These are phyloP conservation scores for Sclerotinia nivalis DNA, from an alignment of 2,329 filamentous ascomycete genomes.

Conservation along the genomic window DNA sequence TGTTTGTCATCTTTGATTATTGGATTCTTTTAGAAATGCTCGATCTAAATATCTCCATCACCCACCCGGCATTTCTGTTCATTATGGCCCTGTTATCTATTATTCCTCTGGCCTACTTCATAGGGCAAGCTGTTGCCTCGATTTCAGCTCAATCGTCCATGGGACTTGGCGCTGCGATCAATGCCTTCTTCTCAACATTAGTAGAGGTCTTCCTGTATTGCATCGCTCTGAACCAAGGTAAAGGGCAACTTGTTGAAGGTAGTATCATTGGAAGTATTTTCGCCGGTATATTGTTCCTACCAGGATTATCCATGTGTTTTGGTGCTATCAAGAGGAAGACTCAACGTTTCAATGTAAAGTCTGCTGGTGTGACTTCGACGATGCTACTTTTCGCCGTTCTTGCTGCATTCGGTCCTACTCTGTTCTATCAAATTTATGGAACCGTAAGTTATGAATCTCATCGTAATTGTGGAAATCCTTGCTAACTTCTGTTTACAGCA, in stretches of 20 bases:
- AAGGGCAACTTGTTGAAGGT: conserved; percentile 89
- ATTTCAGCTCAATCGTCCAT: conserved; percentile 99
- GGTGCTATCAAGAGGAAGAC: conserved; percentile 97
- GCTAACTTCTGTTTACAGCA: conserved; percentile 58
- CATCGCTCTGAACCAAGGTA: conserved; percentile 87
- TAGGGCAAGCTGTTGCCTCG: conserved; percentile 95
- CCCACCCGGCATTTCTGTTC: conserved; percentile 84
- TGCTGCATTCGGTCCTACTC: conserved; percentile 88
- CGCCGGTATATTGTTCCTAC: conserved; percentile 90
- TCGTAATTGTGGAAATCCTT: conserved; percentile 10
- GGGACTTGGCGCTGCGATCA: conserved; percentile 95
- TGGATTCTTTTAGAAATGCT: conserved; percentile 71
- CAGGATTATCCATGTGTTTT: conserved; percentile 97
- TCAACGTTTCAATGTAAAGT: conserved; percentile 95
- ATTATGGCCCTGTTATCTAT: conserved; percentile 82
- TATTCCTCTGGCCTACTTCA: conserved; percentile 96
- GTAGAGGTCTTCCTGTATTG: conserved; percentile 99
- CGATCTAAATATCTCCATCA: conserved; percentile 68
- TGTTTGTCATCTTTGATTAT: conserved; percentile 94
- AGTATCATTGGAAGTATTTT: conserved; percentile 98
- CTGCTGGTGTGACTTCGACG: conserved; percentile 93
- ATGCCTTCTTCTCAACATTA: conserved; percentile 96
- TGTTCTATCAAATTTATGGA: conserved; percentile 99
- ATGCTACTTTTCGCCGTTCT: conserved; percentile 98
- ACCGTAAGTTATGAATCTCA: conserved; percentile 56